Evolutionary conservation across 139 green algal genomes (phyloP).

Genomic region (Coelastrella sp.): DNA sequence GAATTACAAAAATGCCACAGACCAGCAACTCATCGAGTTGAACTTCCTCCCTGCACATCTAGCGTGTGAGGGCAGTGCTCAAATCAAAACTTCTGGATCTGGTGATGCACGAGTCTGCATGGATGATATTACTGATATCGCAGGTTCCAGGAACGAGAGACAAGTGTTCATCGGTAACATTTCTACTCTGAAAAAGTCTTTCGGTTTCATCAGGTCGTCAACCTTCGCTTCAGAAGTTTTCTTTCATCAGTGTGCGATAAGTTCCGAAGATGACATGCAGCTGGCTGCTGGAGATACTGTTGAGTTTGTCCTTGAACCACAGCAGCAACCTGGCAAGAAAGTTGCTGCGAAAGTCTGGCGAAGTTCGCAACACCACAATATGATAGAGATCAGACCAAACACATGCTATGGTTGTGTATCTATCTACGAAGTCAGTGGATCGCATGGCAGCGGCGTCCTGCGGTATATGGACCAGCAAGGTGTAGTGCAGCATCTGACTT

Average conservation of each 20-base stretch:
- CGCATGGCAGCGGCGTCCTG: background rate
- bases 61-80: background rate
- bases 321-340: background rate
- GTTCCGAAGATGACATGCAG: background rate
- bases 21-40: background rate
- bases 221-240: background rate
- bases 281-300: conserved; percentile 17
- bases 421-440: background rate
- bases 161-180: background rate
- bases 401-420: background rate
- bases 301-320: background rate
- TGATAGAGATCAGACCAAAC: background rate
- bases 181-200: background rate
- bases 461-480: conserved; percentile 7
- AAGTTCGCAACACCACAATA: background rate
- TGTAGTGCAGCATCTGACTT: conserved; percentile 30
- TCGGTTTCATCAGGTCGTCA: conserved; percentile 17
- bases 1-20: background rate
- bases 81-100: too few species aligned
- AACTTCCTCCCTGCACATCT: background rate
- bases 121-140: background rate
- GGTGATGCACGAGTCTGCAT: too few species aligned
- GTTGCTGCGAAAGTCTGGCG: background rate
- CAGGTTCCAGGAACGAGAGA: background rate
- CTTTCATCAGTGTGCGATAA: background rate